Evolutionary conservation across 768 basidiomycete genomes (phyloP).

Genomic region (Tulasnella sp.): DNA sequence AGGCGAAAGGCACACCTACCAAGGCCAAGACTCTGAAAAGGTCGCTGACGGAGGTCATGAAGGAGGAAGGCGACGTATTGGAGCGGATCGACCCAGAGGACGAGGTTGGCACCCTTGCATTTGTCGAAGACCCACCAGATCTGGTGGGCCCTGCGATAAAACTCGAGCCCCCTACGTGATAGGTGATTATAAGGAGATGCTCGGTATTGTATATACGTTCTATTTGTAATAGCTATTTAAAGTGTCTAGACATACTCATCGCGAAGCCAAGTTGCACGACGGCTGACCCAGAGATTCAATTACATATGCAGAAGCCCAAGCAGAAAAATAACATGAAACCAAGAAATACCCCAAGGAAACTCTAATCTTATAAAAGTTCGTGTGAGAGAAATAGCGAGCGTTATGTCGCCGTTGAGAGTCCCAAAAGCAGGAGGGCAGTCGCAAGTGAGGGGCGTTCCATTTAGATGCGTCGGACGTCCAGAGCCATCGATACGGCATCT

Average conservation of each 20-base stretch:
- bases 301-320: not conserved
- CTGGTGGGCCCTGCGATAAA: not conserved
- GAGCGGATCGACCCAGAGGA: not conserved
- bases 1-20: not conserved
- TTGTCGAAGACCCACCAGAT: not conserved
- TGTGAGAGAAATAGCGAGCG: not conserved
- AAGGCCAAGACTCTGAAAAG: not conserved
- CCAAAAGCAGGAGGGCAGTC: not conserved
- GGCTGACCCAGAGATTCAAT: not conserved
- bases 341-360: not conserved
- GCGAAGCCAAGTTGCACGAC: not conserved
- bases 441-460: not conserved
- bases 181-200: not conserved
- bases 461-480: not conserved
- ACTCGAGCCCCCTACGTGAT: not conserved
- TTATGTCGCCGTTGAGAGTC: not conserved
- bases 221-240: not conserved
- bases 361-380: not conserved
- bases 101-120: not conserved
- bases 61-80: not conserved
- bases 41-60: constrained; percentile 1
- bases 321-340: not conserved
- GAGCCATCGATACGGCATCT: not conserved
- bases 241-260: not conserved
- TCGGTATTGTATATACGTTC: not conserved